These are phyloP conservation scores for Aspergillus hiratsukae DNA, from an alignment of 2,329 filamentous ascomycete genomes.

Conservation along the genomic window DNA sequence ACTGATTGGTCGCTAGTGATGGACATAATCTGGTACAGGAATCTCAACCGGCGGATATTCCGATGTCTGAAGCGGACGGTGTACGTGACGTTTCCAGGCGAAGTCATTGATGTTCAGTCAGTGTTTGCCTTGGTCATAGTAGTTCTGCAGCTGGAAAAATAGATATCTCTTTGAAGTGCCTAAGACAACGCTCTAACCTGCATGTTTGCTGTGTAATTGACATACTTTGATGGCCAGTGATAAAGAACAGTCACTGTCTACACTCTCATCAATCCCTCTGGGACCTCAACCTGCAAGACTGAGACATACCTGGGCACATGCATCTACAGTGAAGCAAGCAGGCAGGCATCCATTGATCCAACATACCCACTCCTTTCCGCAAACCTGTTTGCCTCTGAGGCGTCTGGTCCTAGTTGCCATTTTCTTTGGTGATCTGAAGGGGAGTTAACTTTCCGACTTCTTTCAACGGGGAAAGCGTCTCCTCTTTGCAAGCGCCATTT, in stretches of 20 bases:
- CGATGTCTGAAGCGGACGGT: too few relatives aligned
- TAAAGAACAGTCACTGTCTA: not conserved
- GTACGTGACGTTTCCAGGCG: too few relatives aligned
- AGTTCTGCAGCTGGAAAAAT: too few relatives aligned
- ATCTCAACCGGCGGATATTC: too few relatives aligned
- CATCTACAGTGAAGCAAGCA: not conserved
- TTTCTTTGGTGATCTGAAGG: not conserved
- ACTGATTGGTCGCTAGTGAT: slow-evolving; percentile 7
- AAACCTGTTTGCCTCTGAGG: too few relatives aligned
- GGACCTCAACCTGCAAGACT: not conserved
- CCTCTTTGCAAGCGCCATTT: not conserved
- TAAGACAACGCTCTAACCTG: not conserved
- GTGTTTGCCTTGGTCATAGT: too few relatives aligned
- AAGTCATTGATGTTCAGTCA: too few relatives aligned
- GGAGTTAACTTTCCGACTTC: not conserved
- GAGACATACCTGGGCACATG: not conserved
- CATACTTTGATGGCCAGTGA: not conserved
- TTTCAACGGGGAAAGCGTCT: not conserved
- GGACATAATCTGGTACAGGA: slow-evolving; percentile 18
- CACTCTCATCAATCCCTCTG: not conserved
- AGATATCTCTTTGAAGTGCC: too few relatives aligned
- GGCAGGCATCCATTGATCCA: not conserved
- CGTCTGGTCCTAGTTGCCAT: not conserved
- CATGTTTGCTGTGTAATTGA: not conserved
- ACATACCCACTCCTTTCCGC: too few relatives aligned